Percentiles rank a stretch among this genome's conserved stretches.
phyloP scores from a whole-genome alignment of 129 eudicot genomes.

The Sambucus nigra region DNA sequence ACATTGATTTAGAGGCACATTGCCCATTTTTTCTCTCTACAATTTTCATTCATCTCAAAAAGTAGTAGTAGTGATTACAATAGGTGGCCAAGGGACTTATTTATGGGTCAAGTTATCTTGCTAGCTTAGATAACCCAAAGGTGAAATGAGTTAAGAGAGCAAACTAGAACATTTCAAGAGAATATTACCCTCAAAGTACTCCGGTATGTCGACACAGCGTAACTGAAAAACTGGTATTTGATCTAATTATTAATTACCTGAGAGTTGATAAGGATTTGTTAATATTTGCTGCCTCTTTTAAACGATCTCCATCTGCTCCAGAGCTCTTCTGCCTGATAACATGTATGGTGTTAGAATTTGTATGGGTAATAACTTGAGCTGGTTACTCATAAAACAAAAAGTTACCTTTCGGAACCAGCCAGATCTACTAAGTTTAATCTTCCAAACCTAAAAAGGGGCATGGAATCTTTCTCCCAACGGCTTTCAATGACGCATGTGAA shows the following conservation, averaged over 20 bases:
- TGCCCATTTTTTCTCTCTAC: too few species aligned
- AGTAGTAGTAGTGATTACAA: too few species aligned
- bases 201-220: neutral
- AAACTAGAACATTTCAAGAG: too few species aligned
- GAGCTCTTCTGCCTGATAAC: conserved; percentile 72
- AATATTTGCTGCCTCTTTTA: conserved; percentile 88
- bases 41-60: too few species aligned
- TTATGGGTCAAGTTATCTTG: too few species aligned
- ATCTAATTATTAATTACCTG: conserved; percentile 48
- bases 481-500: conserved; percentile 86
- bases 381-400: conserved; percentile 3
- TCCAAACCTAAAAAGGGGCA: conserved; percentile 68
- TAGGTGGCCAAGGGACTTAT: too few species aligned
- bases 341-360: neutral
- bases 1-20: too few species aligned
- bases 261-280: conserved; percentile 90
- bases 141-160: too few species aligned
- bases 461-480: conserved; percentile 77
- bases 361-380: conserved; percentile 11
- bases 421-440: conserved; percentile 85
- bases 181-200: too few species aligned
- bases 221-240: neutral
- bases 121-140: too few species aligned
- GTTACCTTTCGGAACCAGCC: conserved; percentile 92
- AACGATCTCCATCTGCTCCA: conserved; percentile 84